Conservation (phyloP, 768 basidiomycete species). For the Mycena epipterygia region DNA sequence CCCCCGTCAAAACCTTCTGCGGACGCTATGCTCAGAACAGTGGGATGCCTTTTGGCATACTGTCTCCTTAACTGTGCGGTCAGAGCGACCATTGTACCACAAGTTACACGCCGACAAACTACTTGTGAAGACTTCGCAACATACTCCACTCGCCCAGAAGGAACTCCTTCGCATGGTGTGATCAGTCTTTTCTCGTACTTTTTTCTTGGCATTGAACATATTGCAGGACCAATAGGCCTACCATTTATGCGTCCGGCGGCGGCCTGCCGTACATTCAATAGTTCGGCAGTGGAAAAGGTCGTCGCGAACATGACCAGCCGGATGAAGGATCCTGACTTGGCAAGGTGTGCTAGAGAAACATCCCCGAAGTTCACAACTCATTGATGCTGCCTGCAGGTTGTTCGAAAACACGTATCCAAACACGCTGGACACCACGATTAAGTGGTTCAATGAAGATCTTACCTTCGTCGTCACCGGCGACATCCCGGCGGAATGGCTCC, state of each 20-base stretch:
- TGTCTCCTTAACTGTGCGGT: too few species aligned
- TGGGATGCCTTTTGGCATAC: too few species aligned
- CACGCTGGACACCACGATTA: constrained; percentile 69
- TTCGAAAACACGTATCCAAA: constrained; percentile 72
- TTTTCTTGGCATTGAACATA: not conserved
- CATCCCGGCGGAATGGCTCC: constrained; percentile 65
- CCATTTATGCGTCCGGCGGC: constrained; percentile 66
- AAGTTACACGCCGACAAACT: too few species aligned
- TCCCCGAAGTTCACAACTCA: not conserved
- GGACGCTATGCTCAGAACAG: too few species aligned
- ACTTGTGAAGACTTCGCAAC: constrained; percentile 21
- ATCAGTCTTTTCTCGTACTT: not conserved
- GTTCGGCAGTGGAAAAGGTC: constrained; percentile 65
- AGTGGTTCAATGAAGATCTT: constrained; percentile 62
- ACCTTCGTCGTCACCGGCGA: constrained; percentile 71
- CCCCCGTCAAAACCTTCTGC: too few species aligned
- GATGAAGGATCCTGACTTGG: constrained; percentile 66
- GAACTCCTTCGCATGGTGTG: constrained; percentile 20
- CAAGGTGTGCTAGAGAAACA: constrained; percentile 46
- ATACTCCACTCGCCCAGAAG: constrained; percentile 20
- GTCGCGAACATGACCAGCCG: constrained; percentile 60
- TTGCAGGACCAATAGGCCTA: constrained; percentile 56
- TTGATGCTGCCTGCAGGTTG: constrained; percentile 35
- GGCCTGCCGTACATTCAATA: constrained; percentile 66
- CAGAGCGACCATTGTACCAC: not conserved